Conservation (phyloP, 1,284 basidiomycete genomes). For the Dichomitus squalens region DNA sequence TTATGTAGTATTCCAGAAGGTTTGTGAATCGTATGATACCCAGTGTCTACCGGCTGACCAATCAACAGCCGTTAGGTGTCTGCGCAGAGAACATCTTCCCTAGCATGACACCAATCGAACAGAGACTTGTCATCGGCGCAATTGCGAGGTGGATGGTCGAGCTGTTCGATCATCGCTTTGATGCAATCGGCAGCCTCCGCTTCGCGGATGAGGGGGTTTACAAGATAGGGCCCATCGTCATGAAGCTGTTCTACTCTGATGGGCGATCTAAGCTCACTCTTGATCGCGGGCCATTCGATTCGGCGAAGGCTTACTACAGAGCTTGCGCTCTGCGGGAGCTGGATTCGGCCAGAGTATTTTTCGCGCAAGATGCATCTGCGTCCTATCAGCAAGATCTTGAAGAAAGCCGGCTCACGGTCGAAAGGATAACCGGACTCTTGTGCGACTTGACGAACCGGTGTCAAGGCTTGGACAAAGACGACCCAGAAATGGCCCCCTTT, state of each 20-base stretch:
- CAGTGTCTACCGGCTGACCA: background rate
- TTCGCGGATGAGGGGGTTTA: slow-evolving; percentile 11
- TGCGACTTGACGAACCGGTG: slow-evolving; percentile 32
- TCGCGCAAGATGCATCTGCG: slow-evolving; percentile 33
- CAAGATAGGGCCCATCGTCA: slow-evolving; percentile 31
- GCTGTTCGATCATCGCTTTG: slow-evolving; percentile 30
- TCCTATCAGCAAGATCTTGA: slow-evolving; percentile 35
- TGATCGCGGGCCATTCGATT: slow-evolving; percentile 35
- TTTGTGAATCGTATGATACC: background rate
- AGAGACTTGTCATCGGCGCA: slow-evolving; percentile 31
- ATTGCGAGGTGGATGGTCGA: slow-evolving; percentile 35
- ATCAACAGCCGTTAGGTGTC: slow-evolving; percentile 30
- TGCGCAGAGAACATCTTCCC: slow-evolving; percentile 32
- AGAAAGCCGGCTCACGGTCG: slow-evolving; percentile 33
- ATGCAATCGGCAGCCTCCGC: slow-evolving; percentile 33
- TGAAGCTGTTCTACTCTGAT: slow-evolving; percentile 32
- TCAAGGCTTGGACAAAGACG: slow-evolving; percentile 35
- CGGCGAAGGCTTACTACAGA: slow-evolving; percentile 33
- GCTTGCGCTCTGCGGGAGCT: slow-evolving; percentile 39
- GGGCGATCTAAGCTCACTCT: slow-evolving; percentile 33
- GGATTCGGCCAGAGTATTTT: slow-evolving; percentile 33
- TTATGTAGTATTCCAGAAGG: slow-evolving; percentile 33
- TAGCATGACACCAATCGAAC: slow-evolving; percentile 26
- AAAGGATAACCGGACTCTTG: slow-evolving; percentile 34
- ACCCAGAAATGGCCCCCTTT: slow-evolving; percentile 33